Conservation (phyloP, 148 eudicot genomes). For the Silene conica region DNA sequence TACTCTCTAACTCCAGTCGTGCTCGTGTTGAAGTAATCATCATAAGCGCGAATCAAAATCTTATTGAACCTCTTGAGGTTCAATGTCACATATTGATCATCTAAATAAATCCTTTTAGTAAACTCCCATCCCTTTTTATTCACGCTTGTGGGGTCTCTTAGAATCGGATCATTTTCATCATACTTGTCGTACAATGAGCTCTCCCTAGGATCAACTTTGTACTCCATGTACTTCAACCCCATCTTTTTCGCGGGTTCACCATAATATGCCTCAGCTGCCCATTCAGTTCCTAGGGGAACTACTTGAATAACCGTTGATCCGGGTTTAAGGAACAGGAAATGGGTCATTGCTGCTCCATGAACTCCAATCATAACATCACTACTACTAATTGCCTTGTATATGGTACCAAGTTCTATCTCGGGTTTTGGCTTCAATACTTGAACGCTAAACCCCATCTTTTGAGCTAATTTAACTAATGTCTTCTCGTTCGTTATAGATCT, state of each 20-base stretch:
- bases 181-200: conserved; percentile 78
- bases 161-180: conserved; percentile 43
- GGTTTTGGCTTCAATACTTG: conserved; percentile 42
- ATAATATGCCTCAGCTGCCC: conserved; percentile 83
- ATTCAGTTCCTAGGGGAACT: conserved; percentile 72
- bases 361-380: conserved; percentile 84
- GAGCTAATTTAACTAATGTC: conserved; percentile 50
- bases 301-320: conserved; percentile 60
- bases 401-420: conserved; percentile 54
- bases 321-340: conserved; percentile 67
- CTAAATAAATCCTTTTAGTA: conserved; percentile 71
- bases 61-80: conserved; percentile 55
- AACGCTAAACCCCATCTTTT: conserved; percentile 59
- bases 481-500: conserved; percentile 68
- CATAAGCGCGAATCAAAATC: conserved; percentile 48
- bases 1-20: neutral
- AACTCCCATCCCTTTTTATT: conserved; percentile 70
- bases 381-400: conserved; percentile 47
- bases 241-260: conserved; percentile 68
- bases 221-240: conserved; percentile 64
- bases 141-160: conserved; percentile 61
- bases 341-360: conserved; percentile 93
- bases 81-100: conserved; percentile 59
- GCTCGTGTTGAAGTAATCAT: conserved; percentile 1
- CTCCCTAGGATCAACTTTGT: conserved; percentile 58